A percentile compares a stretch with the other conserved stretches of the same genome.
Conservation (phyloP, 176 grass and related monocot species). For the Paspalum vaginatum region DNA sequence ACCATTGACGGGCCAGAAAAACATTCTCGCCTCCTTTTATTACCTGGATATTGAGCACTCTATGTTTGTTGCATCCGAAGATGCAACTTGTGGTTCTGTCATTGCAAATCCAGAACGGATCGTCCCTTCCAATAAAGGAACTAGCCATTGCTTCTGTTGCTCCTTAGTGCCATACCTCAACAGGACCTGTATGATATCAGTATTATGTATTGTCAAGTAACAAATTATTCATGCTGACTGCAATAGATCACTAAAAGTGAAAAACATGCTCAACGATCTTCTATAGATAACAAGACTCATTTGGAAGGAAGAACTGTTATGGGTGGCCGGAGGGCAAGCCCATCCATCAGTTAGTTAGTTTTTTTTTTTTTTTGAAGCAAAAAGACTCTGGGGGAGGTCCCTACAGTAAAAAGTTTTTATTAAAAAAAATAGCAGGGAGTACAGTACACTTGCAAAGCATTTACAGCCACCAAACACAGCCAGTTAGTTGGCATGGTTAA, state of each 20-base stretch:
- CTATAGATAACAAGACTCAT: not conserved
- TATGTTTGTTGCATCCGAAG: slow-evolving; percentile 98
- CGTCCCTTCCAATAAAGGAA: slow-evolving; percentile 86
- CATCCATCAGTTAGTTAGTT: no score
- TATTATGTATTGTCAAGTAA: not conserved
- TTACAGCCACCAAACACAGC: no score
- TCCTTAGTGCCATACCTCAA: slow-evolving; percentile 96
- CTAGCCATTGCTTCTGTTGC: slow-evolving; percentile 78
- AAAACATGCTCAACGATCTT: slow-evolving; percentile 17
- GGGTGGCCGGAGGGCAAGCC: no score
- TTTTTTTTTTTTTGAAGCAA: no score
- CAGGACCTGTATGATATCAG: slow-evolving; percentile 63
- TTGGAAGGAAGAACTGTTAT: no score
- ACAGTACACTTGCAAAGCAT: no score
- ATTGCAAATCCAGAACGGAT: slow-evolving; percentile 98
- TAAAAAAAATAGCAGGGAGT: no score
- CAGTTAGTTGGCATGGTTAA: no score
- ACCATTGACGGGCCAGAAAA: not conserved
- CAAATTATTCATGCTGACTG: not conserved
- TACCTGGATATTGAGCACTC: slow-evolving; percentile 94
- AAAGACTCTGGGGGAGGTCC: no score
- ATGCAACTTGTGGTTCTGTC: slow-evolving; percentile 98
- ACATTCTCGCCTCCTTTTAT: slow-evolving; percentile 21
- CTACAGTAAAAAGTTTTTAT: no score
- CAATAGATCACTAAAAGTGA: not conserved